Percentiles rank a stretch among this genome's conserved stretches.
phyloP scores from a whole-genome alignment of 352 stramenopile species.

The Globisporangium megalacanthum region DNA sequence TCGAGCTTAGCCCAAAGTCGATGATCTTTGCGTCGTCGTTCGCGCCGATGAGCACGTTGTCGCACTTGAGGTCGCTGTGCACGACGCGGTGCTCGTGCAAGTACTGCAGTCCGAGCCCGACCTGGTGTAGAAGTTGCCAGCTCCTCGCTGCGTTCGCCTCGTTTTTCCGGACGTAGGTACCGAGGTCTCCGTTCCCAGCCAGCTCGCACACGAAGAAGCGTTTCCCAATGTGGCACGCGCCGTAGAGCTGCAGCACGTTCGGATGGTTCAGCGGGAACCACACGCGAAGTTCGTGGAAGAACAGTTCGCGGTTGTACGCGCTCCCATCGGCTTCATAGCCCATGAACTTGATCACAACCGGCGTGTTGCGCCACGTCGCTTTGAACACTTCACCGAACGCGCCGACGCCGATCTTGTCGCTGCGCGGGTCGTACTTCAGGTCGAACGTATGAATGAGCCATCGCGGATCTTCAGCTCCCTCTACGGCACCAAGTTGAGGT shows the following conservation, averaged over 20 bases:
- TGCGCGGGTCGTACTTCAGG: not conserved
- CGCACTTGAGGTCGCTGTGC: conserved; percentile 14
- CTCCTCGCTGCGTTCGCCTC: no score
- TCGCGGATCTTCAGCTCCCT: not conserved
- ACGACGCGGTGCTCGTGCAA: not conserved
- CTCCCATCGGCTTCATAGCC: not conserved
- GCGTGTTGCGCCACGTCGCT: not conserved
- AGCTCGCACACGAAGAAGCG: conserved; percentile 3
- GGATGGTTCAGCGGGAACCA: not conserved
- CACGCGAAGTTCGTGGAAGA: conserved; percentile 4
- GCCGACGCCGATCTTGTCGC: not conserved
- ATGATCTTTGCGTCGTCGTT: conserved; percentile 9
- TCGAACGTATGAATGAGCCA: conserved; percentile 7
- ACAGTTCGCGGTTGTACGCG: not conserved
- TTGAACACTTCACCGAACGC: no score
- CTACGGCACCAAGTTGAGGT: not conserved
- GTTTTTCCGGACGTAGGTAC: no score
- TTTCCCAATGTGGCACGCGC: not conserved
- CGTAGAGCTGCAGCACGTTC: not conserved
- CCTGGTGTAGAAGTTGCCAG: no score
- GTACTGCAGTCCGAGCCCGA: no score
- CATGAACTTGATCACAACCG: conserved; percentile 15
- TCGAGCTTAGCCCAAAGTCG: conserved; percentile 4
- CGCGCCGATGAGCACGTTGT: conserved; percentile 10
- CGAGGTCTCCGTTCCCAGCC: no score